Evolutionary conservation across 805 yeast genomes (phyloP), one percentile per base, ranked within the genome.

Genomic region (Kurtzmaniella fragi): DNA sequence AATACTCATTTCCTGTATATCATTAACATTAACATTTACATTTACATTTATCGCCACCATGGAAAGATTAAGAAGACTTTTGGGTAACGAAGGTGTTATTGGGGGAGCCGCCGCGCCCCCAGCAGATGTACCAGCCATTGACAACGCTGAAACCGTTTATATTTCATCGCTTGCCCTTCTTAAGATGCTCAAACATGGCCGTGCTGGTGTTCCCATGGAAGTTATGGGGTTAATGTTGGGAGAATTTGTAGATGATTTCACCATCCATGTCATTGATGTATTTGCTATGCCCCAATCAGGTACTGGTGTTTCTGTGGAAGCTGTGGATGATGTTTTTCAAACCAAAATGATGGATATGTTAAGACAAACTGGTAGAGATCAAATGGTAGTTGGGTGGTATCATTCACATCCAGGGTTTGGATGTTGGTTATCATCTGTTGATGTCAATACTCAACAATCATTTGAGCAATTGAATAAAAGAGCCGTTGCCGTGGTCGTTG

Each of bases 271-370:
- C 30, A 88, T 88, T 40, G 99, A 93, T 58, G 99, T 95, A 37
- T 93, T 93, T 73, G 99, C 99, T 40, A 93, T 93, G 99, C 99
- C 99, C 14, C 99, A 93, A 68, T 80, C 89, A 34, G 95, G 96
- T 56, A 93, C 99, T 8, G 99, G 99, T 43, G 99, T 95, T 14
- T 84, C 95, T 42, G 99, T 93, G 42, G 99, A 93, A 62, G 99
- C 99, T 1, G 99, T 93, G 27, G 99, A 95, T 61, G 98, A 95
- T 61, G 98, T 95, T 37, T 93, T 93, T 70, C 99, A 93, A 63
- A 90, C 98, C 3, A 86, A 83, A 59, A 95, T 93, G 99, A 93
- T 93, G 99, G 99, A 93, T 58, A 93, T 93, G 99, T 75, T 93
- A 56, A 82, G 85, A 65, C 99, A 93, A 62, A 93, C 99, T 1